A percentile compares a stretch with the other conserved stretches of the same genome.
Conservation (phyloP, 495 filamentous ascomycete genomes). For the Penicillium chermesinum region DNA sequence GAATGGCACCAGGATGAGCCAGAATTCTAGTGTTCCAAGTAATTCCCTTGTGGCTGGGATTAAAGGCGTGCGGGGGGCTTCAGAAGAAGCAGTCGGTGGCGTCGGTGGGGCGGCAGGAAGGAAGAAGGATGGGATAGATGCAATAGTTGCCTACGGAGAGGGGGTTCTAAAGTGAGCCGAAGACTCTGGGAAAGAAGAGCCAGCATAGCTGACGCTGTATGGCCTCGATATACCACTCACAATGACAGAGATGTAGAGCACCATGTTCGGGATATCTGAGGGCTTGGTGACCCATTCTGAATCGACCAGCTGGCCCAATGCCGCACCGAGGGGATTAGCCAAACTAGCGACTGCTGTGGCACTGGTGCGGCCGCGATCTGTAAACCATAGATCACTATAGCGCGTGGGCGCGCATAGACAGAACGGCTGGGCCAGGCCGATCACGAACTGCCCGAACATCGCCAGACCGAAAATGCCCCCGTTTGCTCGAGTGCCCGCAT, state of each 20-base stretch:
- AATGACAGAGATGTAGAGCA: constrained; percentile 82
- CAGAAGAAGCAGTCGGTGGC: constrained; percentile 54
- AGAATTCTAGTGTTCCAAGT: constrained; percentile 61
- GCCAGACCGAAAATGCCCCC: constrained; percentile 66
- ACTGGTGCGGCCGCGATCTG: constrained; percentile 71
- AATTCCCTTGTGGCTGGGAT: constrained; percentile 42
- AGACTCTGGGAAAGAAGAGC: too few species aligned
- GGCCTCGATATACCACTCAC: constrained; percentile 39
- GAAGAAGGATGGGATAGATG: constrained; percentile 76
- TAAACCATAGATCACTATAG: constrained; percentile 95
- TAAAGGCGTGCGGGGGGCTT: constrained; percentile 46
- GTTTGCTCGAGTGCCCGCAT: constrained; percentile 63
- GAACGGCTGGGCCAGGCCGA: constrained; percentile 86
- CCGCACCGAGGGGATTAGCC: constrained; percentile 84
- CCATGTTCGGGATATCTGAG: constrained; percentile 69
- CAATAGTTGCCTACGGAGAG: constrained; percentile 60
- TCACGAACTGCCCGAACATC: constrained; percentile 93
- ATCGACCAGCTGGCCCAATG: constrained; percentile 78
- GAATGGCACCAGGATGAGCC: constrained; percentile 71
- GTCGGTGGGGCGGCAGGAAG: constrained; percentile 76
- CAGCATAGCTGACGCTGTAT: too few species aligned
- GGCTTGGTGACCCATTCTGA: constrained; percentile 64
- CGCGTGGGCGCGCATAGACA: constrained; percentile 83
- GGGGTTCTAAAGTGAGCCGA: too few species aligned
- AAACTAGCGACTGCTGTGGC: constrained; percentile 83